phyloP scores from a whole-genome alignment of 2,329 filamentous ascomycete species.

The Hypoxylon rubiginosum region DNA sequence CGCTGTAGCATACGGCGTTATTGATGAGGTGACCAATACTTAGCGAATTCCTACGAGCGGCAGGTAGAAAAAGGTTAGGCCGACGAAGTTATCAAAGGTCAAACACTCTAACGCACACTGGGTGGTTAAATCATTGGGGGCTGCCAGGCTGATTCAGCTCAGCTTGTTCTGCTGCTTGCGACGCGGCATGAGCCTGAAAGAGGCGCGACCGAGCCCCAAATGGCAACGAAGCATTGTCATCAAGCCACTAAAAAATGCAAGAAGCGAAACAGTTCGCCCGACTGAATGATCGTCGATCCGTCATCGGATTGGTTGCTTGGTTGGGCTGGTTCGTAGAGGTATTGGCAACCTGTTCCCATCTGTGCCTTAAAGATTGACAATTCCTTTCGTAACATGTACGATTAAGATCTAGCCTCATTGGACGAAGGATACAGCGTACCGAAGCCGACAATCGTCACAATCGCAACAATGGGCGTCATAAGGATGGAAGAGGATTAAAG shows the following conservation, averaged over 20 bases:
- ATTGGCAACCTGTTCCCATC: background rate
- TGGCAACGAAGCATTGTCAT: background rate
- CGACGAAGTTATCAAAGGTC: background rate
- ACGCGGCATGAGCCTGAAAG: slow-evolving; percentile 1
- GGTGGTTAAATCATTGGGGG: background rate
- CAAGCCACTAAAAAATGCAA: background rate
- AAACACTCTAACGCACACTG: slow-evolving; percentile 1
- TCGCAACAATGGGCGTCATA: background rate
- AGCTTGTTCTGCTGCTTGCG: background rate
- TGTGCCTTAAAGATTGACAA: slow-evolving; percentile 14
- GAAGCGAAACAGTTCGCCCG: background rate
- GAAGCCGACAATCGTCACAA: slow-evolving; percentile 1
- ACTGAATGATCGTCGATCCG: slow-evolving; percentile 1
- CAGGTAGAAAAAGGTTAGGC: background rate
- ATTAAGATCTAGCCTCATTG: slow-evolving; percentile 2
- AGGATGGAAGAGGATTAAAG: slow-evolving; percentile 6
- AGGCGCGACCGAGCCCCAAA: slow-evolving; percentile 4
- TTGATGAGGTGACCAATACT: slow-evolving; percentile 2
- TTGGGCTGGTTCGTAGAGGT: background rate
- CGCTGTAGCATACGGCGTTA: background rate
- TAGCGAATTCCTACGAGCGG: slow-evolving; percentile 2
- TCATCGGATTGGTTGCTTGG: background rate
- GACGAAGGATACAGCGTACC: background rate
- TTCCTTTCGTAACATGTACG: background rate
- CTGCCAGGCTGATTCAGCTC: background rate